A percentile compares a stretch with the other conserved stretches of the same genome.
Evolutionary conservation across 441 rosid species (phyloP).

Genomic region (Biscutella laevigata): DNA sequence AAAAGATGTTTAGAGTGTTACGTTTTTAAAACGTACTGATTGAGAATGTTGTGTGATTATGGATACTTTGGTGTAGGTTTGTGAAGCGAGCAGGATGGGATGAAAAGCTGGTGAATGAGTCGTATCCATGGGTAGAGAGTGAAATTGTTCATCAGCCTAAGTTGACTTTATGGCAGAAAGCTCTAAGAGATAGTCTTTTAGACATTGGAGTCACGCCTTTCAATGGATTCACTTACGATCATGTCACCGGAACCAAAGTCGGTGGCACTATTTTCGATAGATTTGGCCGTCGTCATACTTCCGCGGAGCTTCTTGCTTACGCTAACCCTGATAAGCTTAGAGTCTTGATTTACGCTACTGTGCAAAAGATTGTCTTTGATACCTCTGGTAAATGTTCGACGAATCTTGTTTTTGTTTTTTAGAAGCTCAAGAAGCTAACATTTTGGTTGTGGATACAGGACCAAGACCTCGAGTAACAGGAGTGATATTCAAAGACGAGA

Average conservation of each 20-base stretch:
- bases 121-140: conserved; percentile 84
- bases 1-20: too few species aligned
- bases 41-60: conserved; percentile 23
- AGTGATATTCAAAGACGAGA: conserved; percentile 81
- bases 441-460: conserved; percentile 29
- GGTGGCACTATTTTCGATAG: conserved; percentile 89
- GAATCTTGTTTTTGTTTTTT: background rate
- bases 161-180: conserved; percentile 66
- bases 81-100: conserved; percentile 76
- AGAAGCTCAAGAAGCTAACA: background rate
- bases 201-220: conserved; percentile 76
- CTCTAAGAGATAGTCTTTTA: conserved; percentile 65
- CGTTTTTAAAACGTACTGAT: conserved; percentile 18
- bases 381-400: conserved; percentile 35
- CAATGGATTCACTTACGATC: conserved; percentile 87
- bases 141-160: conserved; percentile 63
- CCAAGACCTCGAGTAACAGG: conserved; percentile 63
- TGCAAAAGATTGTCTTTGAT: conserved; percentile 68
- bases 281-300: conserved; percentile 81
- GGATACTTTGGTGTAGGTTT: too few species aligned
- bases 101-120: conserved; percentile 68
- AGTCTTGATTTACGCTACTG: conserved; percentile 75
- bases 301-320: conserved; percentile 79
- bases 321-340: conserved; percentile 60
- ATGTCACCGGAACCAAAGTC: conserved; percentile 75